Evolutionary conservation across 1,284 basidiomycete genomes (phyloP).

Genomic region (Moesziomyces aphidis): DNA sequence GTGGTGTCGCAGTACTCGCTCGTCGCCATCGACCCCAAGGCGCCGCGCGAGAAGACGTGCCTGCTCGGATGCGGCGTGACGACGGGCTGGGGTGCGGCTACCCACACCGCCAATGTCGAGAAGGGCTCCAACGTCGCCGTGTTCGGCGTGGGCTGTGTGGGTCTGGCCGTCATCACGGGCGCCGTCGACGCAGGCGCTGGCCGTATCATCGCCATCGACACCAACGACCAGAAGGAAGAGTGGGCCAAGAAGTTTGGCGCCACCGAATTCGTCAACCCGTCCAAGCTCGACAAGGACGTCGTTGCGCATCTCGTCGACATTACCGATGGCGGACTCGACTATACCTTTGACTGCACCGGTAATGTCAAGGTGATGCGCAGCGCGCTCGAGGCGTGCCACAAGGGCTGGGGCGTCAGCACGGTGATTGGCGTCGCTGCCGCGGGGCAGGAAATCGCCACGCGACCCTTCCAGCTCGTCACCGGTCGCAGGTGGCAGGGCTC

Average conservation of each 20-base stretch:
- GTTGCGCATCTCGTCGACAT: conserved; percentile 91
- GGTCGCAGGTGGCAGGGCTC: conserved; percentile 97
- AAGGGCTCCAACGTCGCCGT: conserved; percentile 85
- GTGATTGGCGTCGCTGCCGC: conserved; percentile 83
- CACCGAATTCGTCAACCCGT: conserved; percentile 94
- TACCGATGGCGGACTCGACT: conserved; percentile 97
- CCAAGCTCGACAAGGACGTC: conserved; percentile 76
- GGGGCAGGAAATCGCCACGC: conserved; percentile 96
- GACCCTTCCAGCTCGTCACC: conserved; percentile 84
- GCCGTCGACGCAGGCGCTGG: conserved; percentile 81
- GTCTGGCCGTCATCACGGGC: conserved; percentile 82
- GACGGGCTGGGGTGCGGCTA: conserved; percentile 92
- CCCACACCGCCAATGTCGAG: conserved; percentile 72
- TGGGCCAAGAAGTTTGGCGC: conserved; percentile 96
- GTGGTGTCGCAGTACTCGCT: conserved; percentile 98
- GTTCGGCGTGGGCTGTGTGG: conserved; percentile 96
- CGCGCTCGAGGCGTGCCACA: conserved; percentile 96
- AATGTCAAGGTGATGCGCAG: conserved; percentile 95
- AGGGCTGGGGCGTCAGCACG: conserved; percentile 84
- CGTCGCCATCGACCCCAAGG: conserved; percentile 84
- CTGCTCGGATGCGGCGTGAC: conserved; percentile 95
- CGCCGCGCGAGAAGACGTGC: conserved; percentile 93
- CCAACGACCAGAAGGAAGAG: conserved; percentile 80
- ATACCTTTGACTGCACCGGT: conserved; percentile 93
- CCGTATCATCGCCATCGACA: conserved; percentile 92